Percentiles rank a stretch among this genome's conserved stretches.
These are phyloP conservation scores for Thraustochytrium striatum DNA, from an alignment of 352 stramenopile species.

Conservation along the genomic window DNA sequence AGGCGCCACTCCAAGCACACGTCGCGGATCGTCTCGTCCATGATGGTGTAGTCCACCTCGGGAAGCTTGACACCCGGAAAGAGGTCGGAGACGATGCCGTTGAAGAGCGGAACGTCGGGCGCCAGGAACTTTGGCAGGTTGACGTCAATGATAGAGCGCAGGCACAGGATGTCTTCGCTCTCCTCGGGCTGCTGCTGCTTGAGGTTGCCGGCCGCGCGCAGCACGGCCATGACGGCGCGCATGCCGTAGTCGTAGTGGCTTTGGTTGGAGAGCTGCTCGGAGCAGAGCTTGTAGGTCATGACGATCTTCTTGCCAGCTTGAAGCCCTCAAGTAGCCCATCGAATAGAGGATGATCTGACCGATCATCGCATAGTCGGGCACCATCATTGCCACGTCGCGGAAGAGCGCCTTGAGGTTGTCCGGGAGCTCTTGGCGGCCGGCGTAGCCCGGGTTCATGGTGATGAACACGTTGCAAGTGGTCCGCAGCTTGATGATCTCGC, in stretches of 20 bases:
- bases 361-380: slow-evolving; percentile 88
- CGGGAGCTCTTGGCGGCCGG: slow-evolving; percentile 78
- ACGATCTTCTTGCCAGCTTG: slow-evolving; percentile 84
- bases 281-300: slow-evolving; percentile 82
- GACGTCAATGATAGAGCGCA: slow-evolving; percentile 84
- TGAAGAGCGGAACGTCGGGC: slow-evolving; percentile 84
- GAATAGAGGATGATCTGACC: slow-evolving; percentile 86
- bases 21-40: slow-evolving; percentile 75
- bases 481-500: slow-evolving; percentile 84
- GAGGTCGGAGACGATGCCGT: slow-evolving; percentile 84
- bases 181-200: slow-evolving; percentile 67
- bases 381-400: slow-evolving; percentile 88
- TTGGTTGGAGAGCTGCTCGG: slow-evolving; percentile 83
- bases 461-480: slow-evolving; percentile 85
- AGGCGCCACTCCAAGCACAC: slow-evolving; percentile 63
- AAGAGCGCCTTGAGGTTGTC: slow-evolving; percentile 91
- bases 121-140: slow-evolving; percentile 90
- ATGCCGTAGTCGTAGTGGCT: slow-evolving; percentile 94
- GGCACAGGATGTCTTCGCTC: slow-evolving; percentile 76
- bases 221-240: slow-evolving; percentile 87
- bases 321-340: slow-evolving; percentile 81
- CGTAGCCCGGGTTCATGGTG: slow-evolving; percentile 89
- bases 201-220: slow-evolving; percentile 82
- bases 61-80: slow-evolving; percentile 80
- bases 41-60: slow-evolving; percentile 72